Conservation (phyloP, 441 rosid genomes). For the Caryocar brasiliense region DNA sequence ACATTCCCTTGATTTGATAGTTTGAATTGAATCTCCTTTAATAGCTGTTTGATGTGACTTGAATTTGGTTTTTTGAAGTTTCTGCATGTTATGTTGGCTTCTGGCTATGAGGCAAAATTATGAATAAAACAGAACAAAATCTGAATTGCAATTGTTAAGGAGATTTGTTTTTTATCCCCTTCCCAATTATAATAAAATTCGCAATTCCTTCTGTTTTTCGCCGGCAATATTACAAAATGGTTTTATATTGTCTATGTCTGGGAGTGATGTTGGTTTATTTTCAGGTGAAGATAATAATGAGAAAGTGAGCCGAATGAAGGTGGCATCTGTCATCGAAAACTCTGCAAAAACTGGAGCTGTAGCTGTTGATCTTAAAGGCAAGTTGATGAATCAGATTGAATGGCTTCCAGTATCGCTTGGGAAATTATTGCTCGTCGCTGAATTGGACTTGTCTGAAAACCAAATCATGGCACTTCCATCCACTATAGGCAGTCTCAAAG, state of each 20-base stretch:
- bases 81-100: too few species aligned
- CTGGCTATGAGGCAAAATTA: too few species aligned
- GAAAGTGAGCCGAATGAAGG: conserved; percentile 46
- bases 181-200: not conserved
- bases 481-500: conserved; percentile 29
- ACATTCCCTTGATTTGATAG: too few species aligned
- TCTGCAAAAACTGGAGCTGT: conserved; percentile 32
- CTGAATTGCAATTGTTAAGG: too few species aligned
- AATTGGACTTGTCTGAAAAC: conserved; percentile 50
- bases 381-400: conserved; percentile 48
- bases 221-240: too few species aligned
- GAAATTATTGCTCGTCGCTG: conserved; percentile 33
- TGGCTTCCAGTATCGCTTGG: conserved; percentile 65
- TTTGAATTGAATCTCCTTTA: too few species aligned
- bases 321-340: conserved; percentile 46
- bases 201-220: not conserved
- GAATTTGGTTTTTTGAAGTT: too few species aligned
- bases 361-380: conserved; percentile 51
- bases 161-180: too few species aligned
- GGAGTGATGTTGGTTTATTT: conserved; percentile 5
- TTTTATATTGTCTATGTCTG: not conserved
- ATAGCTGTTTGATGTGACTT: too few species aligned
- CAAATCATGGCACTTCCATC: conserved; percentile 52
- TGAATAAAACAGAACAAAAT: too few species aligned
- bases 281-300: conserved; percentile 29